Conservation (phyloP, 2,329 filamentous ascomycete genomes). For the Ophiostoma triangulosporum region DNA sequence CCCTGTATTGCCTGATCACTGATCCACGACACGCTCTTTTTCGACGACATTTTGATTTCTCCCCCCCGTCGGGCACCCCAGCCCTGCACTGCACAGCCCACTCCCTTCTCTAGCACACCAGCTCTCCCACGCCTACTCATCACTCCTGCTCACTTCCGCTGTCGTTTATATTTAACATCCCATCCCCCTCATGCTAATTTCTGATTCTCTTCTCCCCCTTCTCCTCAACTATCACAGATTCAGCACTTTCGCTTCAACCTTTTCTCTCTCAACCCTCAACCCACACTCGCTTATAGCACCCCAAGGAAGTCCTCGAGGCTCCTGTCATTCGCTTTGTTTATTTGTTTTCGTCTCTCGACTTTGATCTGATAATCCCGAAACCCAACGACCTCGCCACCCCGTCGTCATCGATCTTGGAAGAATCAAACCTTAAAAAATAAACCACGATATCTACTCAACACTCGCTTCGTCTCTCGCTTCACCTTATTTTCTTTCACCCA, state of each 20-base stretch:
- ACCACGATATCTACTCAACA: neutral
- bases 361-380: no score
- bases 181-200: slow-evolving; percentile 11
- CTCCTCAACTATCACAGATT: slow-evolving; percentile 6
- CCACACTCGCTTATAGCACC: slow-evolving; percentile 38
- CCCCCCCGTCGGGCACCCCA: neutral
- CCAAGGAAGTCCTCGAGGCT: slow-evolving; percentile 59
- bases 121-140: neutral
- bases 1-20: neutral
- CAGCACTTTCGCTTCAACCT: slow-evolving; percentile 27
- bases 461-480: neutral
- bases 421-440: neutral
- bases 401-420: neutral
- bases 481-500: no score
- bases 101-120: no score
- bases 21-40: neutral
- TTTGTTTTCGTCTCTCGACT: slow-evolving; percentile 23
- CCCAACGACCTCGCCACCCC: neutral
- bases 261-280: slow-evolving; percentile 17
- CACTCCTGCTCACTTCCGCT: neutral
- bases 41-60: neutral
- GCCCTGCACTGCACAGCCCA: slow-evolving; percentile 9
- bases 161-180: slow-evolving; percentile 12
- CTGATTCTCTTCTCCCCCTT: slow-evolving; percentile 3
- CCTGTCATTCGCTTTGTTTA: slow-evolving; percentile 60